Evolutionary conservation across 805 yeast species (phyloP), one percentile per base, ranked within the genome.

Genomic region (Hanseniaspora occidentalis): DNA sequence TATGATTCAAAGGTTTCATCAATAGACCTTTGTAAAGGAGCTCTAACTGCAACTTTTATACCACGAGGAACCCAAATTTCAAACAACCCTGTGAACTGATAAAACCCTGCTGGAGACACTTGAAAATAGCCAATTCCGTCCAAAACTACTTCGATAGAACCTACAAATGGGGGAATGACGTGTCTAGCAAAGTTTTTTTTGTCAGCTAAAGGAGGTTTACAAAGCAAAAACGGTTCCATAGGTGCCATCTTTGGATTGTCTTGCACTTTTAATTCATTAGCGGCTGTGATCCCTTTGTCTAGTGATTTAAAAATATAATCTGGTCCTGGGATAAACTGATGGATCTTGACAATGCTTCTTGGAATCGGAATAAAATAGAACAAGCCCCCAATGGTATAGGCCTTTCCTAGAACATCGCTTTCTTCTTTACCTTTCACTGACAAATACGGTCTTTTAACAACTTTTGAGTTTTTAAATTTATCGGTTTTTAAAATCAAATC

Each of bases 161-260:
- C 89, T 43, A 58, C 63, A 48, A 81, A 81, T n/a, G 84, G 83
- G 0, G 92, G 89, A 3, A 82, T 64, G 2, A 71, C 63, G 45
- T 68, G 77, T 43, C 74, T 59, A 1, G 52, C 58, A 46, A 67
- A 50, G 2, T 61, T 52, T 1, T 53, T 48, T 29, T 43, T 47
- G 18, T 46, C 33, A 23, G 51, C 43, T 10, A 46, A 20, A 5
- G 16, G 34, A 9, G 44, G 19, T 19, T 20, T 33, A 13, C 41
- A 34, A 53, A 62, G 60, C 42, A 50, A 19, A 43, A 41, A 40
- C 18, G 50, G 47, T 7, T 50, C 45, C 39, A 50, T 48, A 27
- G 61, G 33, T 2, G 62, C 60, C 16, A 20, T 9, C 10, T 33
- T 33, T 11, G 36, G 36, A 18, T 33, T 18, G 9, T 20, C 19